These are phyloP conservation scores for Aspergillus pseudonomiae DNA, from an alignment of 2,329 filamentous ascomycete genomes.

Conservation along the genomic window DNA sequence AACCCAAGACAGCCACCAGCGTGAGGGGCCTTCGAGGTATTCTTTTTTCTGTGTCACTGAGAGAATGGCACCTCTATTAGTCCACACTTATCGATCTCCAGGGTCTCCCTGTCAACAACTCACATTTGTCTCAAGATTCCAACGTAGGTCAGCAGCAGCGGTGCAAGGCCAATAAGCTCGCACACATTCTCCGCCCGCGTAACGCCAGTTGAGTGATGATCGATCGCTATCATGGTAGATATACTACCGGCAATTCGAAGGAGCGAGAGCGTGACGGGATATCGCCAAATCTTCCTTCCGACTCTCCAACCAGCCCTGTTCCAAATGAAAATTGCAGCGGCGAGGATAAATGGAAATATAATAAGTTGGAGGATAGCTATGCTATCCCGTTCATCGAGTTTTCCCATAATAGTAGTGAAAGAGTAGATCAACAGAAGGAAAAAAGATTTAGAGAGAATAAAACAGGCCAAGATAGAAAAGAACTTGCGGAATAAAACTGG, in stretches of 20 bases:
- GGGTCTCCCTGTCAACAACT: constrained; percentile 16
- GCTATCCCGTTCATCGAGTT: constrained; percentile 29
- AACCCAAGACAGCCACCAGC: constrained; percentile 12
- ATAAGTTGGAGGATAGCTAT: constrained; percentile 36
- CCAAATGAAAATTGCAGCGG: constrained; percentile 30
- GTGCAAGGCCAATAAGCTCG: constrained; percentile 33
- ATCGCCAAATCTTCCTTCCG: constrained; percentile 34
- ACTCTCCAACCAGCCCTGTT: constrained; percentile 29
- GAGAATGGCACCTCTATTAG: neutral
- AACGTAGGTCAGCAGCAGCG: constrained; percentile 31
- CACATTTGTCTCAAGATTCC: constrained; percentile 33
- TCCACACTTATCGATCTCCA: neutral
- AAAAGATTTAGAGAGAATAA: neutral
- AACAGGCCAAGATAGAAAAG: neutral
- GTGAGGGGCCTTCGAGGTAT: constrained; percentile 19
- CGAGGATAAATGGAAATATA: constrained; percentile 30
- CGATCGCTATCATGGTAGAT: constrained; percentile 27
- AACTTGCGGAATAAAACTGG: neutral
- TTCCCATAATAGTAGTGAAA: constrained; percentile 19
- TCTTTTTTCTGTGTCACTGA: constrained; percentile 17
- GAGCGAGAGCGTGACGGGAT: constrained; percentile 30
- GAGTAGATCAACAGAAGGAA: neutral
- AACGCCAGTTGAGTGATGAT: constrained; percentile 20
- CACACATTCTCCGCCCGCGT: constrained; percentile 29
- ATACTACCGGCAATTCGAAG: constrained; percentile 34